These are phyloP conservation scores for Cyberlindnera mississippiensis DNA, from an alignment of 805 yeast genomes.

Conservation along the genomic window DNA sequence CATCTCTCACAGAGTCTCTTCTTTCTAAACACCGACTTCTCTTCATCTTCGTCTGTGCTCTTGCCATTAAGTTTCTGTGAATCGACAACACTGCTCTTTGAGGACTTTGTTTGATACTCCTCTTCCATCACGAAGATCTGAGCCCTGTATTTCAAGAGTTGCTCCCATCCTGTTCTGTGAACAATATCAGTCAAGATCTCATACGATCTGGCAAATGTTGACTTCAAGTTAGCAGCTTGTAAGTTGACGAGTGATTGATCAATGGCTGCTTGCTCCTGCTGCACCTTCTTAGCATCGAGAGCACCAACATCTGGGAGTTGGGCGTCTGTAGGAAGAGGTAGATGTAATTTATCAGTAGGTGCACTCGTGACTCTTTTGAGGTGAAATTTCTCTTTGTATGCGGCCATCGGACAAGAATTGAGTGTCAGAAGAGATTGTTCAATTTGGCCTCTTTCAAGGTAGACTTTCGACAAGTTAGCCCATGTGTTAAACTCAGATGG, in stretches of 20 bases:
- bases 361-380: conserved; percentile 58
- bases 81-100: conserved; percentile 10
- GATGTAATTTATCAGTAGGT: conserved; percentile 52
- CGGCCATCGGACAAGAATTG: conserved; percentile 78
- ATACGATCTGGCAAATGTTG: conserved; percentile 55
- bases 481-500: conserved; percentile 78
- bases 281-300: conserved; percentile 61
- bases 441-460: conserved; percentile 58
- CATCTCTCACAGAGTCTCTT: conserved; percentile 70
- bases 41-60: neutral
- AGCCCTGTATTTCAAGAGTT: conserved; percentile 52
- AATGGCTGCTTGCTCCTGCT: conserved; percentile 58
- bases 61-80: conserved; percentile 6
- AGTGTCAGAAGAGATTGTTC: conserved; percentile 70
- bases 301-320: conserved; percentile 64
- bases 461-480: conserved; percentile 61
- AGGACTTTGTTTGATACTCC: conserved; percentile 43
- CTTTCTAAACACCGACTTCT: conserved; percentile 46
- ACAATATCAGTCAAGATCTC: conserved; percentile 60
- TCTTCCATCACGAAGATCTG: conserved; percentile 67
- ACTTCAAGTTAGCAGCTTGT: conserved; percentile 66
- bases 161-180: conserved; percentile 72
- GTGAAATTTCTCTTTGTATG: conserved; percentile 59
- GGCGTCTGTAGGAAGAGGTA: conserved; percentile 75
- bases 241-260: conserved; percentile 58